A percentile compares a stretch with the other conserved stretches of the same genome.
Evolutionary conservation across 2,329 filamentous ascomycete genomes (phyloP).

Genomic region (Ilyonectria mors-panacis): DNA sequence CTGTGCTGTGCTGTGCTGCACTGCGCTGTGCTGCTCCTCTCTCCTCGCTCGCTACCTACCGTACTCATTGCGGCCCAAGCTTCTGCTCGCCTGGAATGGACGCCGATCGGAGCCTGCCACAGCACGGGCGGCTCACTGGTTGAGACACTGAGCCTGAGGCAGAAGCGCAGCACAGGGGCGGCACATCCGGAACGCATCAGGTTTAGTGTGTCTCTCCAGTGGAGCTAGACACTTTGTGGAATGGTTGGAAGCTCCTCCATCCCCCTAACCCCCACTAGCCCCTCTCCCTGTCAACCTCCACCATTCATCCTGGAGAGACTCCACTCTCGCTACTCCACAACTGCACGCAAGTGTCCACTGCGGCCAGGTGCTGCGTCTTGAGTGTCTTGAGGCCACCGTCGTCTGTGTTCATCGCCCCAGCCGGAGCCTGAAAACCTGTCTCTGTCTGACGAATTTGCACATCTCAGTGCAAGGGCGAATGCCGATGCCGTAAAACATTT

Average conservation of each 20-base stretch:
- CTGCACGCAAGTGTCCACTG: slow-evolving; percentile 22
- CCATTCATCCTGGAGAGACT: slow-evolving; percentile 14
- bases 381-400: slow-evolving; percentile 24
- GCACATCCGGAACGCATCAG: slow-evolving; percentile 34
- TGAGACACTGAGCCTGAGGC: slow-evolving; percentile 38
- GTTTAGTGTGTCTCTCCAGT: slow-evolving; percentile 25
- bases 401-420: slow-evolving; percentile 28
- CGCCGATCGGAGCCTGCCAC: slow-evolving; percentile 9
- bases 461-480: slow-evolving; percentile 11
- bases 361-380: slow-evolving; percentile 3
- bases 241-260: slow-evolving; percentile 18
- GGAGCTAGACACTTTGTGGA: slow-evolving; percentile 23
- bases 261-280: slow-evolving; percentile 4
- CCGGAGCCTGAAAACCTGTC: slow-evolving; percentile 22
- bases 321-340: slow-evolving; percentile 16
- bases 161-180: slow-evolving; percentile 30
- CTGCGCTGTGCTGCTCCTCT: background rate
- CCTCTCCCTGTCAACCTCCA: slow-evolving; percentile 16
- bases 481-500: slow-evolving; percentile 9
- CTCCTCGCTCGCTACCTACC: background rate
- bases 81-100: slow-evolving; percentile 31
- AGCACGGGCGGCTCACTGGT: slow-evolving; percentile 5
- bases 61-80: slow-evolving; percentile 4
- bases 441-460: slow-evolving; percentile 25
- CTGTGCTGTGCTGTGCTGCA: background rate